These are phyloP conservation scores for Pestalotiopsis sp. DNA, from an alignment of 2,329 filamentous ascomycete species.

Conservation along the genomic window DNA sequence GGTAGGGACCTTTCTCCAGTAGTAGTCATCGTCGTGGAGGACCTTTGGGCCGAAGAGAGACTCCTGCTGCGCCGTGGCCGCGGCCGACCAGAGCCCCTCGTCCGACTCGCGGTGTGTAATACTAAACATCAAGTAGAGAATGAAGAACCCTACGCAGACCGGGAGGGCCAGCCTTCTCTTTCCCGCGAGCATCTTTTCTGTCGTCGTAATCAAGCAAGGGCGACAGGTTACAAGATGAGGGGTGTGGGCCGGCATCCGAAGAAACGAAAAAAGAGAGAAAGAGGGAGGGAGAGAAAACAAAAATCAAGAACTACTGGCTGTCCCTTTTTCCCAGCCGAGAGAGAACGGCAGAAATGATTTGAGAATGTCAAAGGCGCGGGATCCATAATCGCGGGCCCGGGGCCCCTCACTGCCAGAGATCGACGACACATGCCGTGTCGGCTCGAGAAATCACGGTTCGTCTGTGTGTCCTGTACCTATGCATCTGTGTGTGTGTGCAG, in stretches of 20 bases:
- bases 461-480: background rate
- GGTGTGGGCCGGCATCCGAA: background rate
- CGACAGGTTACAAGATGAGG: background rate
- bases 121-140: background rate
- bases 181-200: background rate
- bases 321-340: background rate
- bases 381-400: background rate
- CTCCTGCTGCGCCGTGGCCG: background rate
- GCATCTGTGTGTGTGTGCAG: background rate
- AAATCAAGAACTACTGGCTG: background rate
- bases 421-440: background rate
- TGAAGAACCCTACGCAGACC: background rate
- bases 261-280: background rate
- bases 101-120: background rate
- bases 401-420: background rate
- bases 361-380: background rate
- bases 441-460: background rate
- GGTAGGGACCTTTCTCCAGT: slow-evolving; percentile 27
- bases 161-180: background rate
- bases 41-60: slow-evolving; percentile 13
- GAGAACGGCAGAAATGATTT: background rate
- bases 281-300: background rate
- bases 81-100: background rate
- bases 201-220: background rate
- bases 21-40: slow-evolving; percentile 25